phyloP scores from a whole-genome alignment of 2,329 filamentous ascomycete species.

The Colletotrichum agaves region DNA sequence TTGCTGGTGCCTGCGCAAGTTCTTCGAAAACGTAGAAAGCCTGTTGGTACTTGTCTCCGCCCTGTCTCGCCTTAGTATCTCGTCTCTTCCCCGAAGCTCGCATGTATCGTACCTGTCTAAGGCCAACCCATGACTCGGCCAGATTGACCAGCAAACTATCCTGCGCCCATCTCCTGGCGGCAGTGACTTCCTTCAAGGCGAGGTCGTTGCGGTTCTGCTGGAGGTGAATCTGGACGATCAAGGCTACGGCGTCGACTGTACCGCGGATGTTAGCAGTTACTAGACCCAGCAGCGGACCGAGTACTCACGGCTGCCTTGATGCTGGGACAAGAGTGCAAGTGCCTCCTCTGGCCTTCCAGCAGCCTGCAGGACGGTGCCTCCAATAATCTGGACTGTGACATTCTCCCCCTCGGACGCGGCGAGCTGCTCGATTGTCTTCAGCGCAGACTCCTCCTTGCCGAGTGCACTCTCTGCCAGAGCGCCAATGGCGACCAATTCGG shows the following conservation, averaged over 20 bases:
- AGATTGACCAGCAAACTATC: slow-evolving; percentile 94
- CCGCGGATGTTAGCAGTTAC: slow-evolving; percentile 19
- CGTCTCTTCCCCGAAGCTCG: not conserved
- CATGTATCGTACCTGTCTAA: slow-evolving; percentile 75
- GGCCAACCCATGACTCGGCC: slow-evolving; percentile 93
- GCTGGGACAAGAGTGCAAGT: slow-evolving; percentile 79
- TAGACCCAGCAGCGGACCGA: not conserved
- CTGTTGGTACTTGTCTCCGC: slow-evolving; percentile 95
- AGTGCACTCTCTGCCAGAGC: slow-evolving; percentile 76
- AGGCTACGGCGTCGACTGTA: slow-evolving; percentile 78
- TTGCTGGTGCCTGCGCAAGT: slow-evolving; percentile 86
- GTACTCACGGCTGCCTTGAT: slow-evolving; percentile 84
- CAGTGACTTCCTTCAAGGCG: slow-evolving; percentile 86
- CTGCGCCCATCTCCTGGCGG: slow-evolving; percentile 92
- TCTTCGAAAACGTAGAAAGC: slow-evolving; percentile 99
- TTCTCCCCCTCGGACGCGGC: slow-evolving; percentile 77
- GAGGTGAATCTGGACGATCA: slow-evolving; percentile 93
- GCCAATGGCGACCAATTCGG: slow-evolving; percentile 80
- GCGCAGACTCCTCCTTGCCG: slow-evolving; percentile 71
- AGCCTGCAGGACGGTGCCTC: slow-evolving; percentile 83
- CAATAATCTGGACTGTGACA: slow-evolving; percentile 81
- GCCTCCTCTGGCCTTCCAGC: slow-evolving; percentile 88
- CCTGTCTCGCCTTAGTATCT: slow-evolving; percentile 61
- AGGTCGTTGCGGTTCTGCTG: slow-evolving; percentile 92
- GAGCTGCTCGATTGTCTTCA: slow-evolving; percentile 73